Conservation (phyloP, 192 early-diverging fungal species). For the Allomyces arbusculus region DNA sequence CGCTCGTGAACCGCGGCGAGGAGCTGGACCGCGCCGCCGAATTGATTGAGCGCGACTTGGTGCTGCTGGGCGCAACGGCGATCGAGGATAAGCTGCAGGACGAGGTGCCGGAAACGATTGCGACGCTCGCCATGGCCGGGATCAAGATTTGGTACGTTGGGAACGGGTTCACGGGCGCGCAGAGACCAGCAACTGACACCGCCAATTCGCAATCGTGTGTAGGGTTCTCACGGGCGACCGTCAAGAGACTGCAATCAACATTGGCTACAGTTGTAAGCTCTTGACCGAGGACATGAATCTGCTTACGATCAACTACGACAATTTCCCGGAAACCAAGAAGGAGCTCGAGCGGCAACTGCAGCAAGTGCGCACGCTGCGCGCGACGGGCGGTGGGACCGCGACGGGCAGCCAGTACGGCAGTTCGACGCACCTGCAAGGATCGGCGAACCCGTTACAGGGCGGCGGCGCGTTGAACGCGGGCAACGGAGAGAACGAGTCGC, state of each 20-base stretch:
- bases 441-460: background rate
- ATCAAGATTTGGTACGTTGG: slow-evolving; percentile 58
- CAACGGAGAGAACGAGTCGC: slow-evolving; percentile 29
- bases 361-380: background rate
- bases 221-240: slow-evolving; percentile 89
- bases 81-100: slow-evolving; percentile 98
- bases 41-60: slow-evolving; percentile 80
- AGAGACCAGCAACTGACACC: too few relatives aligned
- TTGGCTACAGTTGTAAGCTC: slow-evolving; percentile 91
- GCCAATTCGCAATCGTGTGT: too few relatives aligned
- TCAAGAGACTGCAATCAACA: slow-evolving; percentile 99
- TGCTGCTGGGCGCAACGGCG: slow-evolving; percentile 86
- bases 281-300: slow-evolving; percentile 92
- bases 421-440: too few relatives aligned
- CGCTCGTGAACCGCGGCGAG: slow-evolving; percentile 67
- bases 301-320: slow-evolving; percentile 80
- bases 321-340: slow-evolving; percentile 69
- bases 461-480: background rate
- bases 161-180: too few relatives aligned
- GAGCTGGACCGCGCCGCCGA: slow-evolving; percentile 83
- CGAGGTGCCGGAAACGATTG: slow-evolving; percentile 94
- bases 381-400: background rate
- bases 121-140: slow-evolving; percentile 80
- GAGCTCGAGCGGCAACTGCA: background rate
- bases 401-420: too few relatives aligned